A percentile compares a stretch with the other conserved stretches of the same genome.
Conservation (phyloP, 257 asterid genomes). For the Parsonsia alboflavescens region DNA sequence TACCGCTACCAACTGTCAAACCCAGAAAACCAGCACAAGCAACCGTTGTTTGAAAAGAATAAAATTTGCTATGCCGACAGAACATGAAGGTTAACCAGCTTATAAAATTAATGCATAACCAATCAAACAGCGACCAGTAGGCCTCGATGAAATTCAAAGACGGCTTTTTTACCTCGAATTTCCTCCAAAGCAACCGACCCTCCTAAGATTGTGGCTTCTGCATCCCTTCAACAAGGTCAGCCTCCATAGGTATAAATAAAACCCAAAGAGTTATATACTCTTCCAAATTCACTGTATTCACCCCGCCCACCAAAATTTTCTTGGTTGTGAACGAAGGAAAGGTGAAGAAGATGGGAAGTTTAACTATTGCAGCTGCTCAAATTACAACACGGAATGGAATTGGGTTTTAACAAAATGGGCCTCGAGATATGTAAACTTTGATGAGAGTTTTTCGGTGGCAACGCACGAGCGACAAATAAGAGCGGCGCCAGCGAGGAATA, state of each 20-base stretch:
- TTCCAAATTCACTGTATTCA: conserved; percentile 48
- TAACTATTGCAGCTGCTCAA: conserved; percentile 1
- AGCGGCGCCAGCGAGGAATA: conserved; percentile 50
- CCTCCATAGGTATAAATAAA: conserved; percentile 19
- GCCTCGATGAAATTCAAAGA: conserved; percentile 4
- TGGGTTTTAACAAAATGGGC: conserved; percentile 12
- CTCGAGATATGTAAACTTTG: conserved; percentile 45
- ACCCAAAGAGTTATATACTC: conserved; percentile 14
- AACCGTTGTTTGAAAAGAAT: conserved; percentile 21
- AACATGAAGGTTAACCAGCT: not conserved
- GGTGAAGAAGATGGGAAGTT: conserved; percentile 12
- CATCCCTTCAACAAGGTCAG: conserved; percentile 26
- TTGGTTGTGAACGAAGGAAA: conserved; percentile 47
- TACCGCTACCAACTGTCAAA: conserved; percentile 29
- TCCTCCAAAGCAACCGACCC: conserved; percentile 51
- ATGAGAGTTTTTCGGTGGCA: conserved; percentile 22
- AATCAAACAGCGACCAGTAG: conserved; percentile 23
- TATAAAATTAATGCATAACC: conserved; percentile 18
- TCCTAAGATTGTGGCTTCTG: conserved; percentile 49
- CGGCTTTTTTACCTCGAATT: conserved; percentile 40
- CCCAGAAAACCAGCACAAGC: conserved; percentile 23
- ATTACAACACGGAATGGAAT: not conserved
- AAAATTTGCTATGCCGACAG: conserved; percentile 25
- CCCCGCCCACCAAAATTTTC: conserved; percentile 22
- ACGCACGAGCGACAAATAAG: conserved; percentile 43